These are phyloP conservation scores for Euphrasia arctica DNA, from an alignment of 305 asterid genomes.

Conservation along the genomic window DNA sequence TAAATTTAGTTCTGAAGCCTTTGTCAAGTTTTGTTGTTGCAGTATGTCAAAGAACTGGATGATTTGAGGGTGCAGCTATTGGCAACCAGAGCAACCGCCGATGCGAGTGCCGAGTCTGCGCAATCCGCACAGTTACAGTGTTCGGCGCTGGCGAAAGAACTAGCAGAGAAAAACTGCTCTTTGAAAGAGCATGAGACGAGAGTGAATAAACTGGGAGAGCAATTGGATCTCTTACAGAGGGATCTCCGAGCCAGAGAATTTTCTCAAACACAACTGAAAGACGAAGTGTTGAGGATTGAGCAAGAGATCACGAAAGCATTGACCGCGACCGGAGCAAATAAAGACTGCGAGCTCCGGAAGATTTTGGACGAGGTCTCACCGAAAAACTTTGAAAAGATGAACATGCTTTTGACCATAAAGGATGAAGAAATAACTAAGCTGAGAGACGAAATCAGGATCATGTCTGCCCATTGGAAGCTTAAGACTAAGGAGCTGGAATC, in stretches of 20 bases:
- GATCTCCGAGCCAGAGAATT: conserved; percentile 72
- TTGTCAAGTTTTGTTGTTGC: conserved; percentile 15
- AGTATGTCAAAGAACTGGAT: conserved; percentile 71
- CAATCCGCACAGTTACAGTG: conserved; percentile 79
- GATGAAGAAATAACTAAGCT: conserved; percentile 79
- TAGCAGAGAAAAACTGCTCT: conserved; percentile 58
- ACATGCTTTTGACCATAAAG: conserved; percentile 54
- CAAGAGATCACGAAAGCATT: conserved; percentile 74
- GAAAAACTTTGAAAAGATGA: conserved; percentile 50
- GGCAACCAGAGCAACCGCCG: conserved; percentile 66
- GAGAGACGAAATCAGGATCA: conserved; percentile 69
- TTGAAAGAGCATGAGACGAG: conserved; percentile 69
- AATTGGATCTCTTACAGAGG: conserved; percentile 73
- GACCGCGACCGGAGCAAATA: conserved; percentile 56
- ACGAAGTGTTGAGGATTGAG: conserved; percentile 76
- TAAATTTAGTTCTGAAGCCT: conserved; percentile 1
- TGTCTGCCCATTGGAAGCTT: conserved; percentile 92
- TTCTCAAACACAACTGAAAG: conserved; percentile 77
- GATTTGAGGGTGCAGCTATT: conserved; percentile 68
- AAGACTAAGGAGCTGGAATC: conserved; percentile 79
- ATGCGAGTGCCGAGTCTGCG: conserved; percentile 73
- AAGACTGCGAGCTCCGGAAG: conserved; percentile 63
- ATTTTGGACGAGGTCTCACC: conserved; percentile 77
- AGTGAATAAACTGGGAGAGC: conserved; percentile 65
- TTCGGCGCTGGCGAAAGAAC: conserved; percentile 55